Evolutionary conservation across 768 basidiomycete species (phyloP).

Genomic region (Tylopilus intermedius): DNA sequence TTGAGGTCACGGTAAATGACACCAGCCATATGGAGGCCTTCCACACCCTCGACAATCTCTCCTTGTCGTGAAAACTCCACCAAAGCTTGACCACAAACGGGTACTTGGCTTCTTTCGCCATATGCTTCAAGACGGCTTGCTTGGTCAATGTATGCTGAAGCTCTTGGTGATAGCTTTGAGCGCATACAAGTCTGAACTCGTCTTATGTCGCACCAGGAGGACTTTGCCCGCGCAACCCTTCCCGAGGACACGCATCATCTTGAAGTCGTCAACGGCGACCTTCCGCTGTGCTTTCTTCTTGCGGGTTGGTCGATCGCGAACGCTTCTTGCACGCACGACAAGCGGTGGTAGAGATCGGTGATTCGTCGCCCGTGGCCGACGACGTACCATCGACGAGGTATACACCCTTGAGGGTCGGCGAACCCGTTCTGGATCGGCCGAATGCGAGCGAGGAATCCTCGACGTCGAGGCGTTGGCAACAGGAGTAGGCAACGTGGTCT

Average conservation of each 20-base stretch:
- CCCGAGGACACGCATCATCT: constrained; percentile 94
- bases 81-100: constrained; percentile 95
- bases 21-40: constrained; percentile 88
- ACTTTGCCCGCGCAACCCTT: constrained; percentile 99
- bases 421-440: constrained; percentile 69
- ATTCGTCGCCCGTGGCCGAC: constrained; percentile 65
- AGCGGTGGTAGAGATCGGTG: constrained; percentile 58
- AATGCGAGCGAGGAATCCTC: constrained; percentile 72
- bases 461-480: constrained; percentile 33
- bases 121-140: constrained; percentile 89
- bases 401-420: constrained; percentile 56
- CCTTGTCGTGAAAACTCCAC: constrained; percentile 98
- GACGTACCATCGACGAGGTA: constrained; percentile 50
- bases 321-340: constrained; percentile 51
- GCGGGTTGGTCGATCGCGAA: constrained; percentile 45
- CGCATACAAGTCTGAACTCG: constrained; percentile 70
- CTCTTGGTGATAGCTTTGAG: constrained; percentile 97
- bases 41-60: constrained; percentile 95
- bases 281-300: constrained; percentile 57
- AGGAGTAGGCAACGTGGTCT: constrained; percentile 35
- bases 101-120: constrained; percentile 84
- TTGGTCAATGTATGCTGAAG: constrained; percentile 94
- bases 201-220: constrained; percentile 80
- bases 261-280: constrained; percentile 86
- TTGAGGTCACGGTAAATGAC: constrained; percentile 98